Evolutionary conservation across 176 grass and related monocot species (phyloP), one percentile per base, ranked within the genome.

Genomic region (Oryza meridionalis): DNA sequence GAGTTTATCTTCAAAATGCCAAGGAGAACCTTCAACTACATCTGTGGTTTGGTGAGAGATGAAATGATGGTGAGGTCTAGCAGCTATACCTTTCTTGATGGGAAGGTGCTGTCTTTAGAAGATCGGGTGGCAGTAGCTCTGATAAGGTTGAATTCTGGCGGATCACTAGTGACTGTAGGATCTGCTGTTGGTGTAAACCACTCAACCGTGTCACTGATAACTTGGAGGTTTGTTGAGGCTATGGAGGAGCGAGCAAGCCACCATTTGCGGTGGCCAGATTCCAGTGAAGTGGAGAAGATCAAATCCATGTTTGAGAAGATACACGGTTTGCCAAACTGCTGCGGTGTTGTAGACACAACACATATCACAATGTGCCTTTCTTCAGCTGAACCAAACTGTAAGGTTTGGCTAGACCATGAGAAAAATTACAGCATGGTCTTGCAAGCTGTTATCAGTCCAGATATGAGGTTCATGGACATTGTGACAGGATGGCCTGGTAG

Each of bases 301-400:
- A 93, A 93, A 68, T 93, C 85, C 68, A 90, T 76, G 51, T 93
- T 93, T 82, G 85, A 90, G 65, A 82, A 90, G 51, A 83, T 88
- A 16, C 67, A 83, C 1, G 86, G 81, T 53, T 72, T 94, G 67
- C 89, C 87, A 79, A 94, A 94, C 74, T 94, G 92, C 65, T 94
- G 92, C 4, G 92, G 92, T 10, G 84, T 81, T 19, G 85, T 94
- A 7, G 92, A 91, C 49, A 89, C 89, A 43, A 89, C 92, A 27
- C 92, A 91, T 62, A 87, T 94, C 17, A 87, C 83, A 70, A 94
- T 94, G 92, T 94, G 92, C 82, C 84, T 94, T 59, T 86, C 92
- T 21, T 85, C 92, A 11, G 89, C 90, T 33, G 92, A 94, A 1
- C 70, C 89, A 19, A 91, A 91, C 65, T 91, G 84, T 13, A 94